These are phyloP conservation scores for Claviceps paspali DNA, from an alignment of 2,329 filamentous ascomycete genomes.

Conservation along the genomic window DNA sequence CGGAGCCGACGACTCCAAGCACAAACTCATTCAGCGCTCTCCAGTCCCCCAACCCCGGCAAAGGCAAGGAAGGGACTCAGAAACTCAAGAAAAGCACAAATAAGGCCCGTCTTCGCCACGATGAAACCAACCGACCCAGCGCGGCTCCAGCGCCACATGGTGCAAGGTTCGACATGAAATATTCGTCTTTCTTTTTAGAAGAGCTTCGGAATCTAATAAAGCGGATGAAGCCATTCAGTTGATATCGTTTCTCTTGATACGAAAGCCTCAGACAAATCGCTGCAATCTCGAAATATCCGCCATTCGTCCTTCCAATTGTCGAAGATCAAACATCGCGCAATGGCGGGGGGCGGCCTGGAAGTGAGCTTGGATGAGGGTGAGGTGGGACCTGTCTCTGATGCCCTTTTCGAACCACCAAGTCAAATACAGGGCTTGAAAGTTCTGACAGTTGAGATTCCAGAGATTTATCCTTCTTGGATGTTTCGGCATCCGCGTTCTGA, in stretches of 20 bases:
- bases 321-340: slow-evolving; percentile 27
- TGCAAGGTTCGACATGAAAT: background rate
- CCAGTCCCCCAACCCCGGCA: slow-evolving; percentile 9
- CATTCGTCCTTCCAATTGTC: slow-evolving; percentile 31
- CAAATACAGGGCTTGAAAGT: too few species aligned
- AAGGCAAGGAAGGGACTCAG: slow-evolving; percentile 4
- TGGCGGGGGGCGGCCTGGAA: slow-evolving; percentile 23
- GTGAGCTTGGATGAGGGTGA: slow-evolving; percentile 33
- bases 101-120: slow-evolving; percentile 1
- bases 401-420: background rate
- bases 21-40: slow-evolving; percentile 17
- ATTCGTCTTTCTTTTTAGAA: too few species aligned
- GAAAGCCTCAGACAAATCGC: background rate
- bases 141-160: background rate
- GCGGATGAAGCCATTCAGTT: background rate
- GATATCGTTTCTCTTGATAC: background rate
- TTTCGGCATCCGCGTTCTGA: slow-evolving; percentile 46
- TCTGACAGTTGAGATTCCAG: too few species aligned
- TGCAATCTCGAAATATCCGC: slow-evolving; percentile 11
- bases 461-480: slow-evolving; percentile 50
- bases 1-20: slow-evolving; percentile 9
- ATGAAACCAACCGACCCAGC: background rate
- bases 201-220: background rate
- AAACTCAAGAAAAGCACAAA: slow-evolving; percentile 9
- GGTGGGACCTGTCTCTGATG: slow-evolving; percentile 18